These are phyloP conservation scores for Sanguinoderma infundibulare DNA, from an alignment of 1,284 basidiomycete species.

Conservation along the genomic window DNA sequence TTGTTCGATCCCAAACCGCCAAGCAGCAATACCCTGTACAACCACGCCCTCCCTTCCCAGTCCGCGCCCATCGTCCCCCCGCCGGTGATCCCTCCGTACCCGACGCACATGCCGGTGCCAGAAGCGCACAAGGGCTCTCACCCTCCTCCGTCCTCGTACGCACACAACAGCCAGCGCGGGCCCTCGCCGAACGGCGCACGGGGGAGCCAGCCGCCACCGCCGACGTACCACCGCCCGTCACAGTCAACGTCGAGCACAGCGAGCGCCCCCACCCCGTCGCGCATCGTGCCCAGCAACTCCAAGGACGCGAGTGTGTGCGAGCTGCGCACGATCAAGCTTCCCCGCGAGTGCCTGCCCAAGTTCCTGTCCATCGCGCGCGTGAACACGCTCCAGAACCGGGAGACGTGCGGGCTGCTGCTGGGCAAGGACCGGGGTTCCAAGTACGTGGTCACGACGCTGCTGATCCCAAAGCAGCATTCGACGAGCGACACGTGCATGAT, in stretches of 20 bases:
- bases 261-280: conserved; percentile 20
- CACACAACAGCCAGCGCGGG: conserved; percentile 22
- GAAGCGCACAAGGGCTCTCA: conserved; percentile 19
- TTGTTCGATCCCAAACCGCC: conserved; percentile 32
- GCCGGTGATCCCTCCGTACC: conserved; percentile 29
- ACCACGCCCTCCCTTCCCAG: conserved; percentile 29
- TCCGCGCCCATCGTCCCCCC: conserved; percentile 25
- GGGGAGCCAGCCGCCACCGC: conserved; percentile 16
- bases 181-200: conserved; percentile 30
- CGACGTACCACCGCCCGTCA: conserved; percentile 6
- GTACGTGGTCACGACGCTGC: conserved; percentile 72
- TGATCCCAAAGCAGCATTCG: conserved; percentile 80
- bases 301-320: conserved; percentile 35
- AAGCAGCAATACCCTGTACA: conserved; percentile 23
- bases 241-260: conserved; percentile 8
- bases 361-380: conserved; percentile 73
- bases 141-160: conserved; percentile 12
- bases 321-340: conserved; percentile 68
- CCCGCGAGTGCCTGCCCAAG: conserved; percentile 67
- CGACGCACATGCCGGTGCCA: conserved; percentile 24
- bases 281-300: conserved; percentile 35
- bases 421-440: conserved; percentile 61
- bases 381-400: conserved; percentile 63
- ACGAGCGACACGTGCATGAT: conserved; percentile 89
- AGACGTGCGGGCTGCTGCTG: conserved; percentile 70